Evolutionary conservation across 192 early-diverging fungal genomes (phyloP), one percentile per base, ranked within the genome.

Genomic region (Backusella morwellensis): DNA sequence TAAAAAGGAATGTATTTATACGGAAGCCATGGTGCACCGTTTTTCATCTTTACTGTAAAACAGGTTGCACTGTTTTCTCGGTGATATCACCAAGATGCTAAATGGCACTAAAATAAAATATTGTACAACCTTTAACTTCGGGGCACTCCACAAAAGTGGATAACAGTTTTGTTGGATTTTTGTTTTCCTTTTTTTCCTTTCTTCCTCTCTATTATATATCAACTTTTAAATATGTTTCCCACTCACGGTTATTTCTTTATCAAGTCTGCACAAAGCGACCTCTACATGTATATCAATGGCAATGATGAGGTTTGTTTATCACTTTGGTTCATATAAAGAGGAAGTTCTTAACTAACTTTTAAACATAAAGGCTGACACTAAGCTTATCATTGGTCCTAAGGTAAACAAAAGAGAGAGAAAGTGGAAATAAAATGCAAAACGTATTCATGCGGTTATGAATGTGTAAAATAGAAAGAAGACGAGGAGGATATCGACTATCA

Each of bases 221-320:
- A 63, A 29, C 56, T 63, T 32, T 26, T 59, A 59, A 63, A 63
- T 0, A 63, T 63, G 56, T 75, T 75, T 26, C 74, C 74, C 8
- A 23, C 17, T n/a, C 14, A 75, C 26, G 66, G 66, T 29, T 70
- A 75, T 35, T 79, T 79, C 38, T 79, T 63, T 38, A 74, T 79
- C 38, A 79, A 79, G 50, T 68, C 23, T 12, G 50, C 47, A n/a
- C 68, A 79, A 6, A 70, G n/a, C 41, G 73, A 66, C 66, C 68
- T 74, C 17, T 73, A 74, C 1, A 26, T 79, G 12, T 56, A 54
- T 29, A 73, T 75, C 70, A 56, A 69, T 35, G 32, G 21, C 12
- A 40, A 19, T 15, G 36, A 66, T 5, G 50, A 74, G 15, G 47
- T 38, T 21, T 63, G 56, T 63, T 50, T 50, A 63, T 29, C 23